Percentiles rank a stretch among this genome's conserved stretches.
These are phyloP conservation scores for Exophiala calicioides DNA, from an alignment of 2,329 filamentous ascomycete genomes.

Conservation along the genomic window DNA sequence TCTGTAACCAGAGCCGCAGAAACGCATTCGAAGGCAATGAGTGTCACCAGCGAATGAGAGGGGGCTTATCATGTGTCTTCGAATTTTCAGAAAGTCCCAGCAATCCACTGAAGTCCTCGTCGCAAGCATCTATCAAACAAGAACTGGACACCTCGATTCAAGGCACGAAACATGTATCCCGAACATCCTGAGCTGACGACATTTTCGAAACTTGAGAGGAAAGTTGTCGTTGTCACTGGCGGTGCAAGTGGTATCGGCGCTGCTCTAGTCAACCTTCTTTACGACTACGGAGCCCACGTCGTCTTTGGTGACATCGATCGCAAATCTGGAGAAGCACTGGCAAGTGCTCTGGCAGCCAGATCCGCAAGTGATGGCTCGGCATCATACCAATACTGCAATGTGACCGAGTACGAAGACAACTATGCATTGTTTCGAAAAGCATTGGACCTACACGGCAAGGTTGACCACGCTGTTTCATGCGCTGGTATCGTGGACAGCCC, in stretches of 20 bases:
- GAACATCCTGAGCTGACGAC: constrained; percentile 1
- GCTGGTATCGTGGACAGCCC: constrained; percentile 48
- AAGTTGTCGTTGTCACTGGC: constrained; percentile 17
- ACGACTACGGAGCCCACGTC: constrained; percentile 43
- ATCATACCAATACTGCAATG: constrained; percentile 44
- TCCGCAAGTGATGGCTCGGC: neutral
- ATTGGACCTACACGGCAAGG: constrained; percentile 42
- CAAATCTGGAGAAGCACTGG: constrained; percentile 26
- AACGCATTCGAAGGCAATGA: too few relatives aligned
- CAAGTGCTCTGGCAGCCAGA: neutral
- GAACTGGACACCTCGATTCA: too few relatives aligned
- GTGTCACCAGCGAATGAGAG: too few relatives aligned
- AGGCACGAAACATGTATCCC: constrained; percentile 1
- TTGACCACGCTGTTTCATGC: constrained; percentile 52
- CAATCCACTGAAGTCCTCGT: too few relatives aligned
- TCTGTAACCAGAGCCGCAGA: too few relatives aligned
- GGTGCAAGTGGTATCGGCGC: constrained; percentile 48
- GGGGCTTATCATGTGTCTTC: too few relatives aligned
- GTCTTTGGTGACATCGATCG: constrained; percentile 47
- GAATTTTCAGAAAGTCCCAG: too few relatives aligned
- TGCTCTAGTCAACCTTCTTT: constrained; percentile 41
- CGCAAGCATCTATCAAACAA: too few relatives aligned
- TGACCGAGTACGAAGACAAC: constrained; percentile 48
- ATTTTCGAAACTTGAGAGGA: constrained; percentile 6
- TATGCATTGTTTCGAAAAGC: constrained; percentile 50